These are phyloP conservation scores for Neolentinus lepideus DNA, from an alignment of 1,284 basidiomycete genomes.

Conservation along the genomic window DNA sequence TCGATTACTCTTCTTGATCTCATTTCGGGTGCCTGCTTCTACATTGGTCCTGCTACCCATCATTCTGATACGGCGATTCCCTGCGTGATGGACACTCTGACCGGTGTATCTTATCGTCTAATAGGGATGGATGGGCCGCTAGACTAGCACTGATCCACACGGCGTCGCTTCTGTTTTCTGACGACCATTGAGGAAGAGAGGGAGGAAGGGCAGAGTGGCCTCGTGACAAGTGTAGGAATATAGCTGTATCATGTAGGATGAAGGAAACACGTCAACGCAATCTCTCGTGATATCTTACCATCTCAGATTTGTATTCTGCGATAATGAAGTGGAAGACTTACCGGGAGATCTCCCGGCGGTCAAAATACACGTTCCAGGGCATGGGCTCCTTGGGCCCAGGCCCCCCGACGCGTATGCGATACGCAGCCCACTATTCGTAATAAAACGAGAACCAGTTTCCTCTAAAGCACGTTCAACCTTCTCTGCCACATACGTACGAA, in stretches of 20 bases:
- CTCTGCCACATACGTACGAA: not conserved
- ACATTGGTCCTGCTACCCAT: not conserved
- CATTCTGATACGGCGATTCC: not conserved
- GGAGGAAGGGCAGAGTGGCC: not conserved
- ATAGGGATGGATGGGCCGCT: constrained; percentile 3
- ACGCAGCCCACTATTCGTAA: not conserved
- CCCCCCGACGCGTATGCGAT: not conserved
- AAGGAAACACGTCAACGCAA: not conserved
- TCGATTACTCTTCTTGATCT: not conserved
- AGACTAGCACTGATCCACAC: not conserved
- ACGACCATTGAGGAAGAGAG: not conserved
- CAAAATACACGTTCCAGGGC: not conserved
- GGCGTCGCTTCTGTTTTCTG: not conserved
- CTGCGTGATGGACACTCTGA: not conserved
- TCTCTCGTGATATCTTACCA: not conserved
- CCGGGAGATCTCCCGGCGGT: not conserved
- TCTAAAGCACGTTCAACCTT: not conserved
- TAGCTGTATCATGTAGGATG: not conserved
- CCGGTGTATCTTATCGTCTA: not conserved
- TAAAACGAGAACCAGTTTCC: not conserved
- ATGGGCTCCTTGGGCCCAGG: not conserved
- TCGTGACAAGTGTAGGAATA: not conserved
- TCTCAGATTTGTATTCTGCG: not conserved
- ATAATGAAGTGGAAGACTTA: not conserved
- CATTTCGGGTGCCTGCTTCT: not conserved